Percentiles rank a stretch among this genome's conserved stretches.
Evolutionary conservation across 2,329 filamentous ascomycete species (phyloP).

Genomic region (Beauveria scarabaeidicola): DNA sequence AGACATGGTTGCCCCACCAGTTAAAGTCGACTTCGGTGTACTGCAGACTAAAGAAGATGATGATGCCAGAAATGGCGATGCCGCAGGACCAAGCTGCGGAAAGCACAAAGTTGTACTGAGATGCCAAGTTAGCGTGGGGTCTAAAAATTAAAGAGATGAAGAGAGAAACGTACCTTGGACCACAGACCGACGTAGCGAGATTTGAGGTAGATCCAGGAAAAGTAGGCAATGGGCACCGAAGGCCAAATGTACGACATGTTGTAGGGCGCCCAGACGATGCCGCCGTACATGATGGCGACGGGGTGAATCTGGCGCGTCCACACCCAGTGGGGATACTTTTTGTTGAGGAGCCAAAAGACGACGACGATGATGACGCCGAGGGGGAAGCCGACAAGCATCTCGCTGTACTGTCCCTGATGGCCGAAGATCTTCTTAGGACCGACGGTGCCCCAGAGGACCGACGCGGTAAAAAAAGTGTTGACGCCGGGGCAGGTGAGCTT

Average conservation of each 20-base stretch:
- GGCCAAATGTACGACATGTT: slow-evolving; percentile 45
- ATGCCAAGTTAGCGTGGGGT: background rate
- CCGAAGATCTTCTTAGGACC: slow-evolving; percentile 44
- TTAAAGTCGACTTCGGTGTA: slow-evolving; percentile 32
- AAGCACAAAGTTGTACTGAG: slow-evolving; percentile 44
- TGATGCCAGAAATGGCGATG: slow-evolving; percentile 41
- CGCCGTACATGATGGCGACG: slow-evolving; percentile 39
- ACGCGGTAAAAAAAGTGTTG: slow-evolving; percentile 49
- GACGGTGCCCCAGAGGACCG: slow-evolving; percentile 47
- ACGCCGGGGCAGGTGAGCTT: slow-evolving; percentile 43
- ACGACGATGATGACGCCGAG: slow-evolving; percentile 38
- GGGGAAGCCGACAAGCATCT: slow-evolving; percentile 41
- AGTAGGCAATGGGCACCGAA: slow-evolving; percentile 41
- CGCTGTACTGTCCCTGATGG: slow-evolving; percentile 37
- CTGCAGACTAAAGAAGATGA: slow-evolving; percentile 46
- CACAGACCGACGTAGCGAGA: slow-evolving; percentile 40
- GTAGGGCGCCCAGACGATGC: slow-evolving; percentile 39
- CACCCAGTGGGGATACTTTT: slow-evolving; percentile 31
- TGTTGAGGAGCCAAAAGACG: slow-evolving; percentile 30
- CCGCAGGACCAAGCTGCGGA: slow-evolving; percentile 42
- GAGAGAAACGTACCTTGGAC: slow-evolving; percentile 34
- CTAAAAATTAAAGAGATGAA: background rate
- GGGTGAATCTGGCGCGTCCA: slow-evolving; percentile 38
- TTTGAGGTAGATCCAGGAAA: slow-evolving; percentile 45
- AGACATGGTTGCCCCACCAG: slow-evolving; percentile 42